These are phyloP conservation scores for Cryphonectria nitschkei DNA, from an alignment of 2,329 filamentous ascomycete species.

Conservation along the genomic window DNA sequence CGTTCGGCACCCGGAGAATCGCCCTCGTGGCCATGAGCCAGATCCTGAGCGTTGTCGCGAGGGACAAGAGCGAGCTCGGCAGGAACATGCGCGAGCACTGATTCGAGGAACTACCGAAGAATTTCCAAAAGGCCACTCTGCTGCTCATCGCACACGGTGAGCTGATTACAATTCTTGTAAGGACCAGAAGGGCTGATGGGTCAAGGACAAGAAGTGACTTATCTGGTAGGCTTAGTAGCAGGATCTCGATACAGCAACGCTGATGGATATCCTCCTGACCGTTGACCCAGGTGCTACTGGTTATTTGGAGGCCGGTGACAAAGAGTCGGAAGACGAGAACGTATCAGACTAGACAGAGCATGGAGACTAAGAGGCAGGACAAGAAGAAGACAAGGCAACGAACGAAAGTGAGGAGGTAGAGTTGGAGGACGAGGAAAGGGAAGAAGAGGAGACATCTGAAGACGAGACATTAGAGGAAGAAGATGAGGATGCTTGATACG, in stretches of 20 bases:
- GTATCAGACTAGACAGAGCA: no score
- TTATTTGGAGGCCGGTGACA: neutral
- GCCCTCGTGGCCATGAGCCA: constrained; percentile 15
- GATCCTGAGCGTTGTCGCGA: constrained; percentile 1
- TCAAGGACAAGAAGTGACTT: constrained; percentile 2
- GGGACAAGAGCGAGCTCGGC: constrained; percentile 8
- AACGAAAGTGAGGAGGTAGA: neutral
- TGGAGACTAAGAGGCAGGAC: neutral
- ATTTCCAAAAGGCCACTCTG: constrained; percentile 11
- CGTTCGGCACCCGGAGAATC: constrained; percentile 21
- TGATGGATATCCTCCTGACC: constrained; percentile 1
- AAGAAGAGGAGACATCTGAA: neutral
- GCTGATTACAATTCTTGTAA: neutral
- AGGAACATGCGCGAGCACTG: constrained; percentile 13
- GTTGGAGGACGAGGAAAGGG: neutral
- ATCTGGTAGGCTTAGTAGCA: neutral
- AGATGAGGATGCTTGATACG: neutral
- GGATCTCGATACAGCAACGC: neutral
- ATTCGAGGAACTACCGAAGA: neutral
- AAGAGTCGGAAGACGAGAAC: neutral
- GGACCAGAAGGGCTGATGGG: constrained; percentile 3
- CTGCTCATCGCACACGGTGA: neutral
- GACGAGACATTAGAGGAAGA: neutral
- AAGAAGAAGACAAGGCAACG: neutral
- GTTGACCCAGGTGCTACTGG: neutral